A percentile compares a stretch with the other conserved stretches of the same genome.
phyloP scores from a whole-genome alignment of 495 filamentous ascomycete species.

The Geopyxis carbonaria region DNA sequence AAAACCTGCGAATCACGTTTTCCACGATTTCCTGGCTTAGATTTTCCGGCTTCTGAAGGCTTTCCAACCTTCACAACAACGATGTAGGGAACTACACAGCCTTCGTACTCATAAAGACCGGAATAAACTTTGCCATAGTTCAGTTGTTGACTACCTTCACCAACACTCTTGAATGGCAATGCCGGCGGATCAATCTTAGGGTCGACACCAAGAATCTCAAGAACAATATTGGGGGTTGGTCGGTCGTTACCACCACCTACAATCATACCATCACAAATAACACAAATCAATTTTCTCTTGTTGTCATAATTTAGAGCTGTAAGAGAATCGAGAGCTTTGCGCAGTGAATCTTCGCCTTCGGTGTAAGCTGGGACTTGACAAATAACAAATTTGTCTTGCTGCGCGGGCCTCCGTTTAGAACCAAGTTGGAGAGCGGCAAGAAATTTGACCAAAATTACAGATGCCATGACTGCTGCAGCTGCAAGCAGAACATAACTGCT shows the following conservation, averaged over 20 bases:
- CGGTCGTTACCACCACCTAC: slow-evolving; percentile 92
- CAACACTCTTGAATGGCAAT: slow-evolving; percentile 78
- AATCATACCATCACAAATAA: slow-evolving; percentile 91
- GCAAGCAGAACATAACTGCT: slow-evolving; percentile 84
- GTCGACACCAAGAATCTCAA: slow-evolving; percentile 93
- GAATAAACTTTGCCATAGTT: slow-evolving; percentile 99
- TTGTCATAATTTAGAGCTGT: slow-evolving; percentile 93
- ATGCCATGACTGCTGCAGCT: slow-evolving; percentile 65
- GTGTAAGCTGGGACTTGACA: slow-evolving; percentile 97
- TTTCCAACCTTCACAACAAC: slow-evolving; percentile 96
- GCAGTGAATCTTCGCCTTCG: slow-evolving; percentile 83
- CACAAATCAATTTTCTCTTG: slow-evolving; percentile 84
- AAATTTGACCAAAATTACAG: slow-evolving; percentile 77
- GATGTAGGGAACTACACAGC: slow-evolving; percentile 71
- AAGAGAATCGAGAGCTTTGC: slow-evolving; percentile 84
- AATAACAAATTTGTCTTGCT: slow-evolving; percentile 97
- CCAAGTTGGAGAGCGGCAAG: slow-evolving; percentile 86
- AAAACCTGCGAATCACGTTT: slow-evolving; percentile 94
- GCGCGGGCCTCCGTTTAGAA: slow-evolving; percentile 69
- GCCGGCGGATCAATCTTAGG: slow-evolving; percentile 92
- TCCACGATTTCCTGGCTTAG: slow-evolving; percentile 92
- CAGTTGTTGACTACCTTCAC: slow-evolving; percentile 75
- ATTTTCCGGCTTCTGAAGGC: slow-evolving; percentile 76
- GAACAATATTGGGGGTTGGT: slow-evolving; percentile 89
- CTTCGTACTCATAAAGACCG: slow-evolving; percentile 92